These are phyloP conservation scores for Geotrichum restrictum DNA, from an alignment of 1,139 yeast genomes.

Conservation along the genomic window DNA sequence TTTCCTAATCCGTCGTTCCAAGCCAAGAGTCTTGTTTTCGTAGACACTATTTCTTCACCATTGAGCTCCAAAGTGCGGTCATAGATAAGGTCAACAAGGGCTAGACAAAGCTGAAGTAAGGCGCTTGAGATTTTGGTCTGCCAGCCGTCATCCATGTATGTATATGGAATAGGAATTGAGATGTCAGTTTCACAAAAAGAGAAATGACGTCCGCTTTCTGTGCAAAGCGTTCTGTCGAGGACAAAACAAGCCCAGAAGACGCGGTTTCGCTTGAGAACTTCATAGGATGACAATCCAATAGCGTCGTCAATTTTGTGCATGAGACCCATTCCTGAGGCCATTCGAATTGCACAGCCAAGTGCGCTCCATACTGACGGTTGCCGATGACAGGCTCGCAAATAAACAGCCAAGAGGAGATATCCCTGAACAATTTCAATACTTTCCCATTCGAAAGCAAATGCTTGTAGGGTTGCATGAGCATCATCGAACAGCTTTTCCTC, in stretches of 20 bases:
- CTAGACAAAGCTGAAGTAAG: conserved; percentile 28
- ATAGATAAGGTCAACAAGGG: conserved; percentile 25
- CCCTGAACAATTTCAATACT: conserved; percentile 61
- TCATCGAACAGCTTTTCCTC: conserved; percentile 56
- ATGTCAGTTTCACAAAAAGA: conserved; percentile 45
- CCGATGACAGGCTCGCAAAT: conserved; percentile 53
- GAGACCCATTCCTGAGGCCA: conserved; percentile 57
- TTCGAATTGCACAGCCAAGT: conserved; percentile 51
- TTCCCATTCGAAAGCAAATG: conserved; percentile 63
- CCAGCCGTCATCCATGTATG: conserved; percentile 51
- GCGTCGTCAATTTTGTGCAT: conserved; percentile 30
- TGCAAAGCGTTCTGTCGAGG: conserved; percentile 52
- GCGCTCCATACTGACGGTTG: conserved; percentile 56
- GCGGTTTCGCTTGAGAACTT: conserved; percentile 49
- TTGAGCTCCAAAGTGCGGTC: conserved; percentile 26
- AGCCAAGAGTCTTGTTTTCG: conserved; percentile 18
- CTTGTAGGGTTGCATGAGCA: conserved; percentile 46
- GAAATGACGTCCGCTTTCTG: conserved; percentile 53
- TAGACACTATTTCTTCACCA: conserved; percentile 18
- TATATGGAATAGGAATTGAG: conserved; percentile 40
- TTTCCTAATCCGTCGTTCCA: conserved; percentile 24
- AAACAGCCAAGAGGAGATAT: conserved; percentile 55
- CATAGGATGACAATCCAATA: conserved; percentile 39
- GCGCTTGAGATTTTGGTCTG: conserved; percentile 48
- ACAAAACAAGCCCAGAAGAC: conserved; percentile 58